Evolutionary conservation across 768 basidiomycete genomes (phyloP).

Genomic region (Russula sp.): DNA sequence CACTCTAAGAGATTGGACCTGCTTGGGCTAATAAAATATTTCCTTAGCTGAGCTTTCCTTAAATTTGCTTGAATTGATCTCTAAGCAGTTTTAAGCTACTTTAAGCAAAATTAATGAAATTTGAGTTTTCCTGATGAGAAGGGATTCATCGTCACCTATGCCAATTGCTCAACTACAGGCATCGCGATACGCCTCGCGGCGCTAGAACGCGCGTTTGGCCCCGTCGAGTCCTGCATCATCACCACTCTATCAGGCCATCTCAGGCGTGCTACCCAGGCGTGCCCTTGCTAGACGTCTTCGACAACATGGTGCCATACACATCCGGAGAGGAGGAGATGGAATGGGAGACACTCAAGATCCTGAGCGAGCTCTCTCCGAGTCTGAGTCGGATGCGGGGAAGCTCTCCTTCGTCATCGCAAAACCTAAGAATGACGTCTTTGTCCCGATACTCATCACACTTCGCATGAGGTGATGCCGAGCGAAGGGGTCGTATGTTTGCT

Average conservation of each 20-base stretch:
- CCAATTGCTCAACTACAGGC: no score
- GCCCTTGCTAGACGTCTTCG: constrained; percentile 83
- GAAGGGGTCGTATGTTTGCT: constrained; percentile 67
- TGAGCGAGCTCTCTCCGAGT: constrained; percentile 68
- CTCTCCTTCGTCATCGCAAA: constrained; percentile 76
- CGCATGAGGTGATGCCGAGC: constrained; percentile 77
- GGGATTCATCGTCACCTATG: no score
- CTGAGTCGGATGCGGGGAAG: constrained; percentile 34
- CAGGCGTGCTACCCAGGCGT: constrained; percentile 98
- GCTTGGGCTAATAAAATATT: no score
- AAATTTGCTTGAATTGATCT: no score
- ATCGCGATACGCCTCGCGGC: constrained; percentile 85
- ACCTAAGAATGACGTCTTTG: constrained; percentile 92
- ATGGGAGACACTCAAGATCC: constrained; percentile 97
- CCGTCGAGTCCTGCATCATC: constrained; percentile 84
- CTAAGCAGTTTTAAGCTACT: no score
- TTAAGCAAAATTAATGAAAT: no score
- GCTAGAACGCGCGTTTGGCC: constrained; percentile 86
- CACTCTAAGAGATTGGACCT: no score
- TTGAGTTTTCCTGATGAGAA: no score
- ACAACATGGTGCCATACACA: constrained; percentile 96
- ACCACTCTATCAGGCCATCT: constrained; percentile 98
- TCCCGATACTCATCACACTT: constrained; percentile 84
- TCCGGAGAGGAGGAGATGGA: constrained; percentile 94
- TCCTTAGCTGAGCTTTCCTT: no score